A percentile compares a stretch with the other conserved stretches of the same genome.
These are phyloP conservation scores for Phaeosphaeria sp. DNA, from an alignment of 2,329 filamentous ascomycete species.

Conservation along the genomic window DNA sequence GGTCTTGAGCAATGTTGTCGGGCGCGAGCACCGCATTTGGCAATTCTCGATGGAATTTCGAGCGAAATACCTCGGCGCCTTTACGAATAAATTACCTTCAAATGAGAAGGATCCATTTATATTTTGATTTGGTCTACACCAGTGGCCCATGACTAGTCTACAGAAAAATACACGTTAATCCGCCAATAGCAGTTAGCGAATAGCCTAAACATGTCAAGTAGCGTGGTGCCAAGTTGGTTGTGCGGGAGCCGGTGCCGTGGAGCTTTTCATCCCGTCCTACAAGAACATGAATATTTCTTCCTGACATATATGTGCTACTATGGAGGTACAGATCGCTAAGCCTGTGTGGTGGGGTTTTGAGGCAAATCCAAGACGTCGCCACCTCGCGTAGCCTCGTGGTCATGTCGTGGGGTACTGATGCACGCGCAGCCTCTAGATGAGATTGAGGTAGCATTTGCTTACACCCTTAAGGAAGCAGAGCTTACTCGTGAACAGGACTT, in stretches of 20 bases:
- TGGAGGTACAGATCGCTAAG: background rate
- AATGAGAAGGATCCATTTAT: background rate
- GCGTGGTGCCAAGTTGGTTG: background rate
- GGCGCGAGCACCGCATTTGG: background rate
- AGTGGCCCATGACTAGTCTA: background rate
- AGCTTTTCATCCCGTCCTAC: background rate
- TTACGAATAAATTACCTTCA: background rate
- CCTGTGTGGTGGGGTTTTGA: background rate
- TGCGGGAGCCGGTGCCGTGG: background rate
- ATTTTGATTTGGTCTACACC: background rate
- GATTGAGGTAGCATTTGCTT: background rate
- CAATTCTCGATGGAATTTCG: background rate
- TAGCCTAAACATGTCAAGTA: background rate
- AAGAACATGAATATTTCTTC: background rate
- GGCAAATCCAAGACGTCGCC: background rate
- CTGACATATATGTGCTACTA: background rate
- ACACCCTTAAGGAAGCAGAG: background rate
- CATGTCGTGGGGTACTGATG: background rate
- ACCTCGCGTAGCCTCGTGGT: background rate
- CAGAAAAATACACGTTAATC: background rate
- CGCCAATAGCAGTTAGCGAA: background rate
- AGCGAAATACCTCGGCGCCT: background rate
- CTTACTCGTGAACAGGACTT: no score
- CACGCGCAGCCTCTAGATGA: background rate
- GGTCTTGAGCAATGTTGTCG: background rate